Evolutionary conservation across 2,329 filamentous ascomycete genomes (phyloP), one percentile per base, ranked within the genome.

Genomic region (Fusarium illudens): DNA sequence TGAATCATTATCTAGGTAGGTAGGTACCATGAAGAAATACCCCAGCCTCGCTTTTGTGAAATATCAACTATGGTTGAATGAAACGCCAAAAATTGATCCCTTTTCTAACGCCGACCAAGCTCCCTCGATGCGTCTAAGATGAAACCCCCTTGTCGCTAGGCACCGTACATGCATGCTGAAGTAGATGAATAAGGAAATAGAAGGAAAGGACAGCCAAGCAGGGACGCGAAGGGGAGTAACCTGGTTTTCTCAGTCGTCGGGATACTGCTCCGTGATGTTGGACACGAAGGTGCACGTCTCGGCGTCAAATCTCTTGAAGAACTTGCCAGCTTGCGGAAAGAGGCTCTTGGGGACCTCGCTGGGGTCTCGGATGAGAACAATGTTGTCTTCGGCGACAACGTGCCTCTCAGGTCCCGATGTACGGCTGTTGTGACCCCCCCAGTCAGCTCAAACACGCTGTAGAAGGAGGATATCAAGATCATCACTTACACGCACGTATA

Each of bases 301-400:
- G 5, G 77, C 75, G 78, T 97, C 92, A 84, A 94, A 98, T 39
- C 93, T 85, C 78, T 93, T 96, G 78, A 99, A 98, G 78, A 92
- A 93, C 72, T 90, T 91, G 1, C 96, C 96, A 4, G 94, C 93
- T 69, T 92, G 79, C 46, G 84, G 83, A 74, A 93, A 85, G 65
- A 96, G 82, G 22, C 86, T 72, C 4, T 85, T 79, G 0, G 86
- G 84, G 3, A 90, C 83, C 70, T 68, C 80, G 77, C 53, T 77
- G 48, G 73, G 71, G 56, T 86, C 79, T 6, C 75, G 77, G 39
- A 93, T 80, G n/a, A 89, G 79, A 60, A 89, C 81, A 58, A 97
- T 91, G 71, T 94, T 97, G 72, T 94, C 90, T 75, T 96, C 90
- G 1, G 93, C 75, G 52, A 74, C 73, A 62, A 77, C 75, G 48